Conservation (phyloP, 371 early-diverging fungal genomes). For the Mucor circinelloides region DNA sequence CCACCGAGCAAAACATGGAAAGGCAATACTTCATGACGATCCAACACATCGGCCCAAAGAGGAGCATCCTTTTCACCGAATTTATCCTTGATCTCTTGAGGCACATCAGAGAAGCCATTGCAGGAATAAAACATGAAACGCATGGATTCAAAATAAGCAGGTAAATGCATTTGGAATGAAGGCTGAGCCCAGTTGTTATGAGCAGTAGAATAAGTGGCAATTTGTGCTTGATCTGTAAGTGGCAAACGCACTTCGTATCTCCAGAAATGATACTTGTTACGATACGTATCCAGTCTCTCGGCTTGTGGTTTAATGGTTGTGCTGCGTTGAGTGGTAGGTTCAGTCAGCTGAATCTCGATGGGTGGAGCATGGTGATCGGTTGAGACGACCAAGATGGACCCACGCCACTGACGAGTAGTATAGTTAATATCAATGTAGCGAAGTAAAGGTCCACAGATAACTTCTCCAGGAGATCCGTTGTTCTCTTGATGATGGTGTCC, state of each 20-base stretch:
- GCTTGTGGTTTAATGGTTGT: constrained; percentile 7
- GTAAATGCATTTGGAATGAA: constrained; percentile 22
- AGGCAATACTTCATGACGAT: constrained; percentile 66
- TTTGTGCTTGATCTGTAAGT: constrained; percentile 20
- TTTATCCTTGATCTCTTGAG: constrained; percentile 52
- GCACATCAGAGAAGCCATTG: constrained; percentile 67
- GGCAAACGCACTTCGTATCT: constrained; percentile 32
- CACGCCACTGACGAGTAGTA: constrained; percentile 30
- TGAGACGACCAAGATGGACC: constrained; percentile 37
- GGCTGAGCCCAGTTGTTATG: constrained; percentile 23
- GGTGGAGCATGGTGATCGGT: constrained; percentile 30
- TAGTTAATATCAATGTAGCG: constrained; percentile 39
- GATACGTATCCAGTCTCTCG: constrained; percentile 27
- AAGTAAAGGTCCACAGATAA: constrained; percentile 40
- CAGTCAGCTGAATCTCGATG: constrained; percentile 17
- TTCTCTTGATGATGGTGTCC: background rate
- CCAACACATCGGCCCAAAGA: constrained; percentile 77
- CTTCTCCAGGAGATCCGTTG: constrained; percentile 15
- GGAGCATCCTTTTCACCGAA: constrained; percentile 60
- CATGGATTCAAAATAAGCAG: constrained; percentile 26
- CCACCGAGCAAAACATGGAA: constrained; percentile 83
- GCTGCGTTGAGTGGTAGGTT: background rate
- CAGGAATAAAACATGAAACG: constrained; percentile 36
- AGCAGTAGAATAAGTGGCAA: constrained; percentile 23
- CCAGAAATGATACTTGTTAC: constrained; percentile 39